These are phyloP conservation scores for Chlamydomonas schloesseri DNA, from an alignment of 139 green algal species.

Conservation along the genomic window DNA sequence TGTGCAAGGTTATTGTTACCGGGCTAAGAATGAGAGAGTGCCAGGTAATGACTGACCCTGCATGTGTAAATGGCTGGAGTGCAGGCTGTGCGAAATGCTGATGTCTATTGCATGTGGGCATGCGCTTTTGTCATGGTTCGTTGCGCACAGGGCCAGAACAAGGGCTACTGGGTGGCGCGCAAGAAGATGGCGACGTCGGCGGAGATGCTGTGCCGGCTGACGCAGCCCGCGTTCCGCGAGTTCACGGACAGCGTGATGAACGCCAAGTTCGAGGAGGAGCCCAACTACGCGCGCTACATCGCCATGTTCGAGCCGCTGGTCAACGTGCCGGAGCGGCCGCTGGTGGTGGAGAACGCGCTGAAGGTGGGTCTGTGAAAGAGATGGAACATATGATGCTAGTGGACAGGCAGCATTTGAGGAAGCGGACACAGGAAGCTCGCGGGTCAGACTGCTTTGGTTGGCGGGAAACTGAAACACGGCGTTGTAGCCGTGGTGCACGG, in stretches of 20 bases:
- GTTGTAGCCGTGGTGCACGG: too few species aligned
- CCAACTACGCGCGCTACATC: slow-evolving; percentile 90
- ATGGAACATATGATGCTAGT: neutral
- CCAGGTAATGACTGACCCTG: too few species aligned
- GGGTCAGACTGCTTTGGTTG: too few species aligned
- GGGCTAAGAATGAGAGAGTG: too few species aligned
- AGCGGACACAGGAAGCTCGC: too few species aligned
- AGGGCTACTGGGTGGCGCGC: slow-evolving; percentile 99
- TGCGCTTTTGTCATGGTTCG: neutral
- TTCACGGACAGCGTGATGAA: slow-evolving; percentile 98
- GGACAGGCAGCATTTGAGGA: too few species aligned
- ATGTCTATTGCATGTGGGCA: neutral
- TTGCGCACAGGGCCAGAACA: slow-evolving; percentile 94
- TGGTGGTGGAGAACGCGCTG: slow-evolving; percentile 80
- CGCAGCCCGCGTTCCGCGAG: slow-evolving; percentile 87
- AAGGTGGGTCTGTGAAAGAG: slow-evolving; percentile 50
- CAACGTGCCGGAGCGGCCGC: slow-evolving; percentile 82
- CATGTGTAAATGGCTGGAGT: too few species aligned
- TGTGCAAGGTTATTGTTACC: too few species aligned
- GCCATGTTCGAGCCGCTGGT: slow-evolving; percentile 95
- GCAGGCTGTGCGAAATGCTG: too few species aligned
- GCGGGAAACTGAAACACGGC: too few species aligned
- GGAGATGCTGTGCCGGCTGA: slow-evolving; percentile 96
- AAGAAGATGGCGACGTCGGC: slow-evolving; percentile 99
- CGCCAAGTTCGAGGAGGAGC: slow-evolving; percentile 98